Evolutionary conservation across 2,329 filamentous ascomycete genomes (phyloP).

Genomic region (Talaromyces marneffei): DNA sequence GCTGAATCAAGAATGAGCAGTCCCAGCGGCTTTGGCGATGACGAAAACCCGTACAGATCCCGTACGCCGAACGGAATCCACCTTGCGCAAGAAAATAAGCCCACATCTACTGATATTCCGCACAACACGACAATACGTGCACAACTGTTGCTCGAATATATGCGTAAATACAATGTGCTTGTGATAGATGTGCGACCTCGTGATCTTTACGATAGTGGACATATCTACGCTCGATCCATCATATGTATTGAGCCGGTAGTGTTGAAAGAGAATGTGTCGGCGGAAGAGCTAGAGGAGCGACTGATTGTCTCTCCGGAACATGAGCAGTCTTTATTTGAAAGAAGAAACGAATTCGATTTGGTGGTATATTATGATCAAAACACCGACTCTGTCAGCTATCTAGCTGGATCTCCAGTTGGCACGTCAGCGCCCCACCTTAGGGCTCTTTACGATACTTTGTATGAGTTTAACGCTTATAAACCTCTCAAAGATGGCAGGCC

Average conservation of each 20-base stretch:
- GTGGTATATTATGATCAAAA: slow-evolving; percentile 84
- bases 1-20: slow-evolving; percentile 29
- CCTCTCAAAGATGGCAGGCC: slow-evolving; percentile 58
- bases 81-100: slow-evolving; percentile 33
- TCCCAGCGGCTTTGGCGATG: slow-evolving; percentile 28
- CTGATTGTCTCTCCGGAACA: slow-evolving; percentile 43
- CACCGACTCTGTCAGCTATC: slow-evolving; percentile 55
- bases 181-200: slow-evolving; percentile 80
- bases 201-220: slow-evolving; percentile 76
- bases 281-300: slow-evolving; percentile 53
- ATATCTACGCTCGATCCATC: slow-evolving; percentile 75
- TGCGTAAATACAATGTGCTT: slow-evolving; percentile 62
- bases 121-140: slow-evolving; percentile 60
- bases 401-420: slow-evolving; percentile 42
- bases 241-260: slow-evolving; percentile 87
- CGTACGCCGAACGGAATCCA: slow-evolving; percentile 40
- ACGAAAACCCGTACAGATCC: slow-evolving; percentile 42
- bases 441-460: slow-evolving; percentile 70
- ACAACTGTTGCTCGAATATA: slow-evolving; percentile 64
- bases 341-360: slow-evolving; percentile 70
- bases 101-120: slow-evolving; percentile 45
- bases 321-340: slow-evolving; percentile 69
- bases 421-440: slow-evolving; percentile 55
- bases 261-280: slow-evolving; percentile 61
- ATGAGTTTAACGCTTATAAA: slow-evolving; percentile 75